Base-by-base conservation (phyloP, 345 rosid species). In the Syzygium aromaticum region DNA sequence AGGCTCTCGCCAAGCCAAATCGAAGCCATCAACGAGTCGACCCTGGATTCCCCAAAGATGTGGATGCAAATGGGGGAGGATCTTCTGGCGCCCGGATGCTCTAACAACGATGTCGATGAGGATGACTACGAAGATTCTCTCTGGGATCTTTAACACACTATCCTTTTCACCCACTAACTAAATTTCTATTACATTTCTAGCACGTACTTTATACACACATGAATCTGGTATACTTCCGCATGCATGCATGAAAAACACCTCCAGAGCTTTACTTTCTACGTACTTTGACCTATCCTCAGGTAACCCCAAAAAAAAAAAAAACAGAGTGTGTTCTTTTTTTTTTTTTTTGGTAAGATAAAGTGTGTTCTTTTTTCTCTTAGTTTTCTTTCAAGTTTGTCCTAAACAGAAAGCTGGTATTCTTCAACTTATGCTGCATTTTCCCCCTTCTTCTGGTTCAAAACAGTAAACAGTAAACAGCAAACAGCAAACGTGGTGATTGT, bases 1-100 rank as follows among this genome's bases (percentile, higher is more conserved):
- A 90, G 95, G 89, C 92, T 97, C 52, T 94, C 97, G 17, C 92
- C 91, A 15, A 95, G 93, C 78, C 95, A 97, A 86, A 97, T 97
- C 85, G 96, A 95, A 85, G 98, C 98, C 16, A 97, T 95, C 64
- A 95, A 93, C 64, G 99, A 96, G 87, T 93, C 92, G 4, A 96
- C 98, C 22, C 49, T 96, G 89, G 98, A 97, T 89, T 96, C 98
- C 3, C 98, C 98, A 3, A 92, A 91, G 85, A 92, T 91, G 94
- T 94, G 98, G 90, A 95, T 91, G 98, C 92, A 27, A 12, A 82
- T 85, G 85, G 78, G 54, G 51, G 86, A 56, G 73, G 86, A 28
- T 51, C 61, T 54, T 5, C 84, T 52, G 87, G 56, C 5, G 17
- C 57, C 23, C 13, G 80, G 38, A 4, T 73, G 80, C 80, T 73